Evolutionary conservation across 2,329 filamentous ascomycete species (phyloP), one percentile per base, ranked within the genome.

Genomic region (Colletotrichum tofieldiae): DNA sequence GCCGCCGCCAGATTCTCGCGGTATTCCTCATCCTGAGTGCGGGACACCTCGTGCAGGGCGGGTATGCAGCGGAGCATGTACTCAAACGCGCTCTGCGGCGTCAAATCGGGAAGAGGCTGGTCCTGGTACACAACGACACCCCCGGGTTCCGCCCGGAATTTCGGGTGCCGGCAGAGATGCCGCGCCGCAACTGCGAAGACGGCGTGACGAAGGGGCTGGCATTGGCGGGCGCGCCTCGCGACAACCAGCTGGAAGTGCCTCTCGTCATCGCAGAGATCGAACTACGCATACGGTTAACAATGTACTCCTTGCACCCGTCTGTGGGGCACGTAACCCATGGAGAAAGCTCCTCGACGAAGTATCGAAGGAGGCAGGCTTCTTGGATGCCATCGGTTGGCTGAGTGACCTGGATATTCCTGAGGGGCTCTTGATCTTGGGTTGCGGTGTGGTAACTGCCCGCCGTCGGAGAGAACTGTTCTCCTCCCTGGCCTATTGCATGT

Each of bases 21-120:
- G 20, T 81, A 81, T 23, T 83, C 82, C 23, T 82, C 82, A 32
- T 84, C 82, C 12, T 79, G 76, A 6, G 66, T 69, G 9, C 60
- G 23, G 5, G 66, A 69, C 7, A 81, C 77, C 12, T 79, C 78
- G 55, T 83, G 80, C 1, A 84, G 74, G 0, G 82, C 82, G 6
- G 82, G 82, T 41, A 84, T 84, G 56, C 82, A 84, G 47, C 80
- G 78, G 1, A 84, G 75, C 54, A 82, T 84, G 56, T 84, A 84
- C 69, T 84, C 81, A 3, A 84, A 81, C 0, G 82, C 81, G 2
- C 82, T 81, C 60, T 84, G 81, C 7, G 80, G 75, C 20, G 79
- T 79, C 3, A 84, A 79, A 6, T 79, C 75, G 0, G 80, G 77
- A 0, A 84, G 77, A 0, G 81, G 77, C 47, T 84, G 82, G 0